Base-by-base conservation (phyloP, 2,329 filamentous ascomycete species). In the Phoma sp. region DNA sequence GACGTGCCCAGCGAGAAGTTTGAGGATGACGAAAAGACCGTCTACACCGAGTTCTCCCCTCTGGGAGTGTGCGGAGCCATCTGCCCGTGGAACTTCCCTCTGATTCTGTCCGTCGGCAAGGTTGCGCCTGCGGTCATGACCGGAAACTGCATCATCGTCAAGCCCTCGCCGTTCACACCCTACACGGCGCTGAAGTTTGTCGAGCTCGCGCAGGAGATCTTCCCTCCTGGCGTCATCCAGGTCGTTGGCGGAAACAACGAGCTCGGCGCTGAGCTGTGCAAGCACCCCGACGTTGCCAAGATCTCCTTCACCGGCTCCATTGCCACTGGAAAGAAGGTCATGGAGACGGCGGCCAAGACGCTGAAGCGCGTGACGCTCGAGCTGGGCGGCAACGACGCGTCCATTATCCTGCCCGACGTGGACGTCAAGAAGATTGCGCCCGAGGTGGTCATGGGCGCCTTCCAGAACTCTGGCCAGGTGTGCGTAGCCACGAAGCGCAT, bases 221-320 rank as follows among this genome's bases (percentile, higher is more conserved):
- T 88, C 72, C 85, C 85, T 2, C 81, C 84, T 0, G 86, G 86
- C 35, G 84, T 89, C n/a, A 68, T 88, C 1, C 85, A 88, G 64
- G 82, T 78, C 0, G 71, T 89, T 2, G 82, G 82, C 46, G 86
- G 86, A 6, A 84, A 84, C 46, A 85, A 88, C 61, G 76, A 78
- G 37, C 80, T 89, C 6, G 86, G 86, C 3, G 84, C 82, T 0
- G 80, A 78, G 78, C 70, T 88, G 46, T 86, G 84, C 0, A 71
- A 68, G n/a, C 85, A 88, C 63, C 83, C 84, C 0, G 82, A 78
- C 19, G 81, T 88, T 51, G 78, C 82, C 52, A 88, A 87, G 77
- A 82, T 89, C 67, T 81, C 78, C 61, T 89, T 89, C 73, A 88
- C 86, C 0, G 85, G 86, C 2, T 86, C 83, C 10, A 84, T 79